Evolutionary conservation across 75 land plant genomes (phyloP).

Genomic region (Cryptomeria japonica): DNA sequence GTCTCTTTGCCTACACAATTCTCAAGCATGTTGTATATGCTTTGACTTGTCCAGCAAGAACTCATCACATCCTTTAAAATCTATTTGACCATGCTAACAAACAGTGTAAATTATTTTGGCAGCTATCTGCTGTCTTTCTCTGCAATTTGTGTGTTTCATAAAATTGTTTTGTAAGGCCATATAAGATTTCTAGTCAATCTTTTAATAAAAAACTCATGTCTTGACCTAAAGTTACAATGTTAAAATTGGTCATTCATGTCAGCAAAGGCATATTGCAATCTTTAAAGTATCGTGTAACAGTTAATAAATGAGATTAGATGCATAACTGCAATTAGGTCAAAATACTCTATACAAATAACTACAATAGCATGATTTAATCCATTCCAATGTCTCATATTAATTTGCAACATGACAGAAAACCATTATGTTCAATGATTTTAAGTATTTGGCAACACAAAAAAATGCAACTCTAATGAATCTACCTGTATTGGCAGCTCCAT

Average conservation of each 20-base stretch:
- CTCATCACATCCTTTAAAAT: neutral
- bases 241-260: neutral
- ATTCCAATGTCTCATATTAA: neutral
- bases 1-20: neutral
- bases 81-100: neutral
- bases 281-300: neutral
- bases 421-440: neutral
- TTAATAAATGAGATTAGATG: neutral
- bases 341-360: neutral
- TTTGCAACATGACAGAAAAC: neutral
- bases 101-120: neutral
- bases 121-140: neutral
- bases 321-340: neutral
- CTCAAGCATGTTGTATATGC: neutral
- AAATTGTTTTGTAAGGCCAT: neutral
- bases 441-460: neutral
- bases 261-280: neutral
- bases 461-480: neutral
- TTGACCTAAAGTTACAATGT: neutral
- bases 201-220: neutral
- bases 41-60: neutral
- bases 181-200: neutral
- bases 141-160: neutral
- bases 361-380: neutral
- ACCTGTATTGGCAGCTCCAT: conserved; percentile 18